phyloP scores from a whole-genome alignment of 768 basidiomycete genomes.

The Pleurotus giganteus region DNA sequence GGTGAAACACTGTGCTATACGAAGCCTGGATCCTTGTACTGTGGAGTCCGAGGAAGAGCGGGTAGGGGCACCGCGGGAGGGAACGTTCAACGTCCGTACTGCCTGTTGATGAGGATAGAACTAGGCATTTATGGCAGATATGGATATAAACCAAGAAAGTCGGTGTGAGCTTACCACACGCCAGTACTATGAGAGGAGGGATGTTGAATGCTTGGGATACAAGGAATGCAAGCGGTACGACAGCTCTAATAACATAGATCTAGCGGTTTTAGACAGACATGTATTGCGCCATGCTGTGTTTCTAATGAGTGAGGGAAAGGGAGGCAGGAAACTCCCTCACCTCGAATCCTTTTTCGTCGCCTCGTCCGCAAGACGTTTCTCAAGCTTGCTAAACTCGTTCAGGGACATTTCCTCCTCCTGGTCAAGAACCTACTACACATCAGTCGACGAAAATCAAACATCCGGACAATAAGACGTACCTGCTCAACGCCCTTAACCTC shows the following conservation, averaged over 20 bases:
- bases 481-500: conserved; percentile 92
- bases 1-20: too few relatives aligned
- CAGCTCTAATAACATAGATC: not conserved
- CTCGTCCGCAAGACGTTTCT: conserved; percentile 53
- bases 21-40: too few relatives aligned
- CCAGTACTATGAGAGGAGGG: not conserved
- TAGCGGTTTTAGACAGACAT: conserved; percentile 59
- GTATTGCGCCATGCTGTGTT: conserved; percentile 71
- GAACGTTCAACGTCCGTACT: too few relatives aligned
- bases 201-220: not conserved
- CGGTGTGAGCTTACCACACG: too few relatives aligned
- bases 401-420: conserved; percentile 86
- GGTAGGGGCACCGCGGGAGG: too few relatives aligned
- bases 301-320: conserved; percentile 11
- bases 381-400: conserved; percentile 87
- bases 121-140: too few relatives aligned
- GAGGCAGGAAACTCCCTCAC: conserved; percentile 23
- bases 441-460: conserved; percentile 2
- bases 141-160: too few relatives aligned
- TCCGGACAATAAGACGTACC: conserved; percentile 37
- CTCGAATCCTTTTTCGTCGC: conserved; percentile 45
- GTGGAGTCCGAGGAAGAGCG: too few relatives aligned
- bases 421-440: conserved; percentile 69
- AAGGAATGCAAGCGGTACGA: not conserved
- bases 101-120: too few relatives aligned